Evolutionary conservation across 2,329 filamentous ascomycete species (phyloP).

Genomic region (Arthrobotrys pseudoclavata): DNA sequence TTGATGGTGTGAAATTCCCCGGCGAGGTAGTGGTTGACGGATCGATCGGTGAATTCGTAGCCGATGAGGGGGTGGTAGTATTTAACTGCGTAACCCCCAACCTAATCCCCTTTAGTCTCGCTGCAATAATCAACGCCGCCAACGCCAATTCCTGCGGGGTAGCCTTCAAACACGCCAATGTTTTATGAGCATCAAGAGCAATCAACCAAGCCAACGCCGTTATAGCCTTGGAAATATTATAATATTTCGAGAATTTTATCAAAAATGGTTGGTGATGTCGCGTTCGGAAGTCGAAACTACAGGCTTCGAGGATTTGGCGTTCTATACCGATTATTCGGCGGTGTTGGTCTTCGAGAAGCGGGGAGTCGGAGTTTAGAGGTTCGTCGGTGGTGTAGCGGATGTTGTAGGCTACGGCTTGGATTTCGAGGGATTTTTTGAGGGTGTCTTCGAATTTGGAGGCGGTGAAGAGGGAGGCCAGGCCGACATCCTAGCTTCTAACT

Average conservation of each 20-base stretch:
- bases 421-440: slow-evolving; percentile 94
- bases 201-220: slow-evolving; percentile 82
- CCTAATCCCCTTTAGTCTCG: slow-evolving; percentile 74
- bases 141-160: slow-evolving; percentile 87
- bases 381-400: slow-evolving; percentile 72
- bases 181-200: slow-evolving; percentile 90
- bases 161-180: slow-evolving; percentile 91
- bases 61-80: slow-evolving; percentile 69
- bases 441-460: slow-evolving; percentile 99
- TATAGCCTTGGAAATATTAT: slow-evolving; percentile 72
- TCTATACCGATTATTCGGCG: slow-evolving; percentile 90
- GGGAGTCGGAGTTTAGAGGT: slow-evolving; percentile 71
- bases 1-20: slow-evolving; percentile 20
- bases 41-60: slow-evolving; percentile 67
- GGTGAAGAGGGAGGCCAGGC: slow-evolving; percentile 87
- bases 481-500: slow-evolving; percentile 76
- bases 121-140: slow-evolving; percentile 83
- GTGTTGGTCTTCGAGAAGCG: slow-evolving; percentile 83
- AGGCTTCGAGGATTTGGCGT: slow-evolving; percentile 89
- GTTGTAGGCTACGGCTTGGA: slow-evolving; percentile 90
- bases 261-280: slow-evolving; percentile 88
- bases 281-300: slow-evolving; percentile 92
- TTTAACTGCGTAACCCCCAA: slow-evolving; percentile 67
- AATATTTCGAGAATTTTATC: slow-evolving; percentile 79
- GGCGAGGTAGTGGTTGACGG: slow-evolving; percentile 33